phyloP scores from a whole-genome alignment of 2,329 filamentous ascomycete species.

The Dactylellina leptospora region DNA sequence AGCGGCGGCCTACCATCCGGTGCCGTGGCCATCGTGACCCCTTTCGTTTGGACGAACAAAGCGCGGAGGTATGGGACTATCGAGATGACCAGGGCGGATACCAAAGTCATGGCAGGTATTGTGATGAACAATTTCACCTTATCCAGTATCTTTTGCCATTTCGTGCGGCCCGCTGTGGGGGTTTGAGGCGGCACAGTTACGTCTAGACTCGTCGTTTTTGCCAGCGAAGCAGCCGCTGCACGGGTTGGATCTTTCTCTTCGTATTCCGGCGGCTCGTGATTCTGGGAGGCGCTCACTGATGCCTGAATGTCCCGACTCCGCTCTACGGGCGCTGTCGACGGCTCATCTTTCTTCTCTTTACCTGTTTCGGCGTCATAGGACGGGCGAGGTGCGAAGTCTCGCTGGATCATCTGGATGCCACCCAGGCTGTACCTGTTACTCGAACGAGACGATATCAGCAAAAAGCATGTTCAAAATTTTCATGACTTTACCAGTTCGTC shows the following conservation, averaged over 20 bases:
- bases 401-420: constrained; percentile 56
- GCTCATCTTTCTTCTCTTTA: constrained; percentile 14
- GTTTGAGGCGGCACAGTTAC: constrained; percentile 32
- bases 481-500: no score
- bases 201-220: constrained; percentile 46
- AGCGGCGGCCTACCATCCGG: constrained; percentile 56
- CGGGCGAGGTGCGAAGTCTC: constrained; percentile 54
- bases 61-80: constrained; percentile 55
- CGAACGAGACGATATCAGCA: constrained; percentile 38
- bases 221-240: constrained; percentile 22
- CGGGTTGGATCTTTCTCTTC: constrained; percentile 40
- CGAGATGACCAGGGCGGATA: constrained; percentile 55
- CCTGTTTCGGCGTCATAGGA: constrained; percentile 51
- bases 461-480: constrained; percentile 5
- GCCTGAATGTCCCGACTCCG: constrained; percentile 34
- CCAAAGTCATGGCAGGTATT: constrained; percentile 54
- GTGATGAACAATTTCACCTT: constrained; percentile 53
- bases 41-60: constrained; percentile 53
- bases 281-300: constrained; percentile 23
- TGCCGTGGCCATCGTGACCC: constrained; percentile 53
- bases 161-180: constrained; percentile 24
- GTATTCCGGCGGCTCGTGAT: constrained; percentile 37
- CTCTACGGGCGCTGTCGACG: constrained; percentile 26
- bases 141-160: constrained; percentile 45
- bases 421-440: constrained; percentile 53